Conservation (phyloP, 2,329 filamentous ascomycete species). For the Monosporascus cannonballus region DNA sequence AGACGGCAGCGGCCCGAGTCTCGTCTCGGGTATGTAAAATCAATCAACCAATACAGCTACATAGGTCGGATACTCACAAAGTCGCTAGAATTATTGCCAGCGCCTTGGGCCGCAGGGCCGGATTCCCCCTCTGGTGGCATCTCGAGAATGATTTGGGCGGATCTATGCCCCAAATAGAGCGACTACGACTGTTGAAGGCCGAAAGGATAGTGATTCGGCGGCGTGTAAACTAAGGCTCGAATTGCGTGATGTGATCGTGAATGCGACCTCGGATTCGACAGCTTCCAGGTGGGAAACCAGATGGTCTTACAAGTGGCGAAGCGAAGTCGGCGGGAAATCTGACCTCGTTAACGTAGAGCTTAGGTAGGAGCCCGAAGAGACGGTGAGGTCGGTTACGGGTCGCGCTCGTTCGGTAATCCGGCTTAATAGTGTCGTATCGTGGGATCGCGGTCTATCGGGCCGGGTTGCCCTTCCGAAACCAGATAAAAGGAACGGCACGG, state of each 20-base stretch:
- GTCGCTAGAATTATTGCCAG: slow-evolving; percentile 80
- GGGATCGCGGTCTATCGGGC: background rate
- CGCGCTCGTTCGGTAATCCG: background rate
- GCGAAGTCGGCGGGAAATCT: background rate
- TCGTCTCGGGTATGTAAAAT: slow-evolving; percentile 1
- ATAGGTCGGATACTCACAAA: slow-evolving; percentile 61
- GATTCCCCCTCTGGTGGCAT: slow-evolving; percentile 33
- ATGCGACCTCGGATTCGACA: background rate
- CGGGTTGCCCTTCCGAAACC: background rate
- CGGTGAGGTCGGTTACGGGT: background rate
- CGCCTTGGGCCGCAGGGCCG: slow-evolving; percentile 32
- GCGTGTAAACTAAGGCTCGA: background rate
- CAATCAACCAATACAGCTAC: slow-evolving; percentile 3
- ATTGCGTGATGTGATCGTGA: background rate
- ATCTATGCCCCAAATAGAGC: background rate
- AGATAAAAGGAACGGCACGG: background rate
- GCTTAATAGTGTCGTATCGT: background rate
- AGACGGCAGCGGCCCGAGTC: slow-evolving; percentile 1
- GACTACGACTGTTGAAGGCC: background rate
- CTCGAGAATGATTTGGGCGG: slow-evolving; percentile 10
- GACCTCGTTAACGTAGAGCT: background rate
- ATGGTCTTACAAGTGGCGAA: background rate
- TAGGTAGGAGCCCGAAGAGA: background rate
- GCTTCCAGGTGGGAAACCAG: background rate
- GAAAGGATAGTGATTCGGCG: background rate